Evolutionary conservation across 2,329 filamentous ascomycete genomes (phyloP), one percentile per base, ranked within the genome.

Genomic region (Cladosporium oxysporum): DNA sequence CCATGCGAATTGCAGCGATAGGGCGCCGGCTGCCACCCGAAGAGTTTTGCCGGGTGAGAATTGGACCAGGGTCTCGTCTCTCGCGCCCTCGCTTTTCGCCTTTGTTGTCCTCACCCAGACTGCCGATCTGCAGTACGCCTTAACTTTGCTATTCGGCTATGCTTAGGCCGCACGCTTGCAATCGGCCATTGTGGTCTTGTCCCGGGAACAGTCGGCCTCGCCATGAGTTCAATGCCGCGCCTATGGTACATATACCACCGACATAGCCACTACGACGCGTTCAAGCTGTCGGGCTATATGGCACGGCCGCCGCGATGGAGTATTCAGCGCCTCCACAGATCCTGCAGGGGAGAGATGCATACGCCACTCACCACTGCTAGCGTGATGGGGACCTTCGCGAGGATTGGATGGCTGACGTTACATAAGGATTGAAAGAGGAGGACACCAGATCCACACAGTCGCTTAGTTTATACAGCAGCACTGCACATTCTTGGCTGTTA

Each of bases 291-390:
- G 10, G 52, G 28, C 18, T 29, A 55, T 33, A 55, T 31, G n/a
- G 52, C 31, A 55, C 10, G 26, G 21, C 52, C 10, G 52, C 33
- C n/a, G 28, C 18, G 18, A n/a, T 47, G 41, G n/a, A 47, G 52
- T 14, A 55, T 33, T 33, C 52, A 29, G 52, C 52, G 21, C 28
- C 52, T 55, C 31, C 52, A 33, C 52, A 8, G 52, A 55, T 29
- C 52, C 52, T 55, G 52, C 52, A 55, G 52, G 52, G 52, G 28
- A 26, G 49, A 52, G 28, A 55, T 14, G 28, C 52, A 29, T 55
- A 29, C 28, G 28, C 31, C 28, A 29, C 28, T 31, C 28, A 31
- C 28, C 52, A 31, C 52, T 11, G 18, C 14, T 55, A 31, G 52
- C 18, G 50, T 53, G 50, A 29, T 23, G 41, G 41, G n/a, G 41